phyloP scores from a whole-genome alignment of 768 basidiomycete genomes.

The Mycena rebaudengoi region DNA sequence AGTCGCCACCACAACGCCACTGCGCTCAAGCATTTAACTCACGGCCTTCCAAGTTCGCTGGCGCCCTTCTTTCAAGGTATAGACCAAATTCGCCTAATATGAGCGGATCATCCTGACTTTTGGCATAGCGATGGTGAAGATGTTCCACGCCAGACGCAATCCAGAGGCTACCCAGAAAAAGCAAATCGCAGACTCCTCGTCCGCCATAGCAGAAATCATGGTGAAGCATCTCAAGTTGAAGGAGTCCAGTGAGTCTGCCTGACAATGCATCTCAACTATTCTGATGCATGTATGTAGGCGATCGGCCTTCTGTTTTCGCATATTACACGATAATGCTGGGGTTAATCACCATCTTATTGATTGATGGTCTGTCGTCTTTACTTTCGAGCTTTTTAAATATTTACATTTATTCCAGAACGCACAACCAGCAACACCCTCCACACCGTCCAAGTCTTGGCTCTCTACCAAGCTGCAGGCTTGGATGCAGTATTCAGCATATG shows the following conservation, averaged over 20 bases:
- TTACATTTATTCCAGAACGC: constrained; percentile 62
- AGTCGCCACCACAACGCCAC: constrained; percentile 72
- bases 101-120: neutral
- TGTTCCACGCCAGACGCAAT: constrained; percentile 84
- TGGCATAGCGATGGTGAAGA: constrained; percentile 78
- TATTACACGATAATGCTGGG: constrained; percentile 60
- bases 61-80: constrained; percentile 91
- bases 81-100: constrained; percentile 20
- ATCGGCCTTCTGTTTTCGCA: constrained; percentile 46
- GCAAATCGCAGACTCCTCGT: constrained; percentile 76
- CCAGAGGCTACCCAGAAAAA: constrained; percentile 79
- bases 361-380: constrained; percentile 51
- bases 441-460: constrained; percentile 80
- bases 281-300: constrained; percentile 30
- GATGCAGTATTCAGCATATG: constrained; percentile 71
- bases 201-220: constrained; percentile 76
- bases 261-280: neutral
- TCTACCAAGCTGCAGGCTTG: constrained; percentile 77
- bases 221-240: constrained; percentile 70
- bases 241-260: constrained; percentile 56
- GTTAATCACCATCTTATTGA: constrained; percentile 52
- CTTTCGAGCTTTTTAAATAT: constrained; percentile 14
- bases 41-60: constrained; percentile 77
- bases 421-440: constrained; percentile 78
- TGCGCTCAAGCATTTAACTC: constrained; percentile 81